phyloP scores from a whole-genome alignment of 2,329 filamentous ascomycete genomes.

The Paecilomyces niveus region DNA sequence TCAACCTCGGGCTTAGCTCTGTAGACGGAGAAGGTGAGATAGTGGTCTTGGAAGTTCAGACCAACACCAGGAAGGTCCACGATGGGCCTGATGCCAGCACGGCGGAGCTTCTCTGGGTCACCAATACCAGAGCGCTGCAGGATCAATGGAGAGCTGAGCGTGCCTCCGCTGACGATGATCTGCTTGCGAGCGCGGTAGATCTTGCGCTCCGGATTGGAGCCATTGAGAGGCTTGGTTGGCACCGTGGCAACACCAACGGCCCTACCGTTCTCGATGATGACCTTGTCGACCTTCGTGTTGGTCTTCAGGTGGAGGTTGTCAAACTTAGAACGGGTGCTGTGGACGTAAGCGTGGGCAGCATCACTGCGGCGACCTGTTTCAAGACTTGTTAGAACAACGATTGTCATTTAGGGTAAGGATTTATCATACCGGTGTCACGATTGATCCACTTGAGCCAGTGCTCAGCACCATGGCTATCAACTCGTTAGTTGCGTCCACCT shows the following conservation, averaged over 20 bases:
- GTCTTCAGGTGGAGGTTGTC: conserved; percentile 64
- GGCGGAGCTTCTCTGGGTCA: conserved; percentile 63
- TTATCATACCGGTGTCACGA: conserved; percentile 43
- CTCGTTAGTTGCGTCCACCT: neutral
- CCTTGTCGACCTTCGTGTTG: conserved; percentile 72
- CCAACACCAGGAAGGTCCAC: conserved; percentile 68
- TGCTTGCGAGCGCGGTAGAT: conserved; percentile 65
- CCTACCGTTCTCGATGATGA: conserved; percentile 64
- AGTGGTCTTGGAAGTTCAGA: conserved; percentile 71
- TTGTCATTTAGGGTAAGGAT: neutral
- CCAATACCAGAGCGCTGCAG: conserved; percentile 70
- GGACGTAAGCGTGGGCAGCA: conserved; percentile 70
- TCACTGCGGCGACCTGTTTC: conserved; percentile 66
- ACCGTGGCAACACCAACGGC: conserved; percentile 67
- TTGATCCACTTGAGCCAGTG: conserved; percentile 88
- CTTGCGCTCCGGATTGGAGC: conserved; percentile 45
- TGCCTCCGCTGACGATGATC: conserved; percentile 66
- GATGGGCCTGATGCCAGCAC: conserved; percentile 60
- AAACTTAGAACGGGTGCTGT: conserved; percentile 64
- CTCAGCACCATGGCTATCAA: conserved; percentile 56
- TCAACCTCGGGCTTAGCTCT: conserved; percentile 69
- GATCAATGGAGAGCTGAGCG: conserved; percentile 65
- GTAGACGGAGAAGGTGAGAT: conserved; percentile 63
- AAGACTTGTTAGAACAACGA: conserved; percentile 6
- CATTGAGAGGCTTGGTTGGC: conserved; percentile 60